Base-by-base conservation (phyloP, 352 stramenopile genomes). In the Pythium insidiosum region DNA sequence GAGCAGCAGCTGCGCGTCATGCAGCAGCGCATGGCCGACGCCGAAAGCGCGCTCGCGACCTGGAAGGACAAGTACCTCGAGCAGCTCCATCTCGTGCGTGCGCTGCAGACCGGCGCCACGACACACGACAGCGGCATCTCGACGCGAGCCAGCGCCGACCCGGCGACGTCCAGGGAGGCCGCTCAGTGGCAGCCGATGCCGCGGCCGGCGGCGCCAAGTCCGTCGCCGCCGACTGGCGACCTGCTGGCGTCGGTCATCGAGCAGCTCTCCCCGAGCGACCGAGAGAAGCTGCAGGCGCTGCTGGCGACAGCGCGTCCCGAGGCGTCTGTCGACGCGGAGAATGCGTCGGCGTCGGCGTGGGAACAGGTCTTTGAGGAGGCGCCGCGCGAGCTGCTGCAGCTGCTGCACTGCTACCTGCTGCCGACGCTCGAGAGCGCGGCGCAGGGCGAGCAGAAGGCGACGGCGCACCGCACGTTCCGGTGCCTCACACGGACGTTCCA, bases 1-100 rank as follows among this genome's bases (percentile, higher is more conserved):
- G 74, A 87, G 46, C 74, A 87, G 61, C 74, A 87, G 58, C 68
- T 79, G 38, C 71, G 74, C 60, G 69, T 79, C 13, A 77, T 87
- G 59, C 74, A 87, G 60, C 61, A 70, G 21, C 74, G 74, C 15
- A 53, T 87, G 34, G 74, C 84, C 25, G 74, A 83, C 37, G 43
- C 84, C 29, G 74, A 87, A 37, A 51, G 55, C 12, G 43, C 55
- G 13, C 66, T 84, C 23, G 69, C 71, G 2, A 48, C 61, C 30
- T 87, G 74, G 74, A 87, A 87, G 39, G 72, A 84, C 60, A 64
- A 66, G 4, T 86, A 68, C 52, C 40, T 81, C 31, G 65, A 85
- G 57, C 65, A 79, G 44, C 43, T 68, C 29, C 56, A 66, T n/a
- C n/a, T n/a, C n/a, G n/a, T n/a, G n/a, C n/a, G n/a, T n/a, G n/a